Evolutionary conservation across 73 alveolate genomes (phyloP).

Genomic region (Paramecium biaurelia): DNA sequence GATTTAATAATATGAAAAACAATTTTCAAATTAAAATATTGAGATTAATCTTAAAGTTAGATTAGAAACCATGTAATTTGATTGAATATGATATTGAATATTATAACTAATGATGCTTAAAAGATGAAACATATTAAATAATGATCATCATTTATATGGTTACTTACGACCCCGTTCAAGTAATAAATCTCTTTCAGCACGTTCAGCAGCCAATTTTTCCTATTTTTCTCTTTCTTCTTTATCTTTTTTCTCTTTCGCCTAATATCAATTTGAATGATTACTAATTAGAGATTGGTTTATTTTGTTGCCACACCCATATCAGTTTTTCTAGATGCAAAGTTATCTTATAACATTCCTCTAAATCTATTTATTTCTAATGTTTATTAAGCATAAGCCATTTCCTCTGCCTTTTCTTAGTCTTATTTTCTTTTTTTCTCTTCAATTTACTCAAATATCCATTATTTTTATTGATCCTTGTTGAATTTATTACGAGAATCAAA

Average conservation of each 20-base stretch:
- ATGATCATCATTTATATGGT: background rate
- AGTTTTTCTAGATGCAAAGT: slow-evolving; percentile 7
- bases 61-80: too few relatives aligned
- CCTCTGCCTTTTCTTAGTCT: slow-evolving; percentile 39
- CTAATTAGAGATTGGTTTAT: slow-evolving; percentile 36
- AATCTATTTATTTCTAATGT: slow-evolving; percentile 39
- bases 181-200: slow-evolving; percentile 4
- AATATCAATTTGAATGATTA: background rate
- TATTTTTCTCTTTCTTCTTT: slow-evolving; percentile 43
- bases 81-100: background rate
- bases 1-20: too few relatives aligned
- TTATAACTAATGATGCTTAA: background rate
- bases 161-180: slow-evolving; percentile 18
- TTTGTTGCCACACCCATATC: slow-evolving; percentile 48
- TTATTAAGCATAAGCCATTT: slow-evolving; percentile 31
- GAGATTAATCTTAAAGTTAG: too few relatives aligned
- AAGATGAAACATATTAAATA: background rate
- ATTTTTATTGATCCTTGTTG: slow-evolving; percentile 28
- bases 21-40: too few relatives aligned
- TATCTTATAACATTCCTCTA: slow-evolving; percentile 48
- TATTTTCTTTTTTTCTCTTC: slow-evolving; percentile 15
- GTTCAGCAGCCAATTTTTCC: slow-evolving; percentile 6
- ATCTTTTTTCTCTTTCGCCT: slow-evolving; percentile 55
- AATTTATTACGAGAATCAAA: slow-evolving; percentile 19
- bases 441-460: slow-evolving; percentile 23